Evolutionary conservation across 2,329 filamentous ascomycete genomes (phyloP), one percentile per base, ranked within the genome.

Genomic region (Arthroderma sp.): DNA sequence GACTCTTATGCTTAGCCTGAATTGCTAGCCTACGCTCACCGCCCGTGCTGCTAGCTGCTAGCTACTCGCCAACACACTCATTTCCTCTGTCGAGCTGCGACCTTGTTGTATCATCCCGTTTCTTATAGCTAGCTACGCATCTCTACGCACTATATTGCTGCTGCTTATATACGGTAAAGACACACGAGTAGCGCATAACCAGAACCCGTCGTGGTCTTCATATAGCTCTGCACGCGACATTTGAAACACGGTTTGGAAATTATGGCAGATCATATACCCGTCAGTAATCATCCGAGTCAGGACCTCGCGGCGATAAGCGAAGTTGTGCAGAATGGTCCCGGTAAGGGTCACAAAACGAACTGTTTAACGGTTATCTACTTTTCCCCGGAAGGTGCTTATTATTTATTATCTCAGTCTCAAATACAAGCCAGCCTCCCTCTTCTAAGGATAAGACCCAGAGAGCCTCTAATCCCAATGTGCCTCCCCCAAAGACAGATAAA

Each of bases 401-500:
- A 44, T 37, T 40, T 46, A 29, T 47, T 32, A 40, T 51, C 43
- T 40, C 32, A 48, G 40, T 48, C 43, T 46, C 40, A 42, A 48
- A 46, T 42, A 30, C 43, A 45, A 38, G 15, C 44, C 34, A 43
- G 28, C 10, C 15, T 8, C 9, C 33, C n/a, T 32, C 34, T 37
- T 37, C 30, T 8, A 42, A 46, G 10, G 42, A 36, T 29, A 38
- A 39, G 31, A 34, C 44, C 9, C 46, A 47, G 6, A 49, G 47
- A 29, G 36, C 32, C 2, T 36, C 46, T 33, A 50, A 46, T 41
- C 28, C 48, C 4, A 47, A 52, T 36, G 38, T 49, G 29, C 50
- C 48, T 28, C 46, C 50, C 11, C 83, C 89, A 41, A 98, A 96
- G 70, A 94, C 87, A 51, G 91, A 98, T 67, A 98, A 96, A 70